These are phyloP conservation scores for Salix brachista DNA, from an alignment of 345 rosid genomes.

Conservation along the genomic window DNA sequence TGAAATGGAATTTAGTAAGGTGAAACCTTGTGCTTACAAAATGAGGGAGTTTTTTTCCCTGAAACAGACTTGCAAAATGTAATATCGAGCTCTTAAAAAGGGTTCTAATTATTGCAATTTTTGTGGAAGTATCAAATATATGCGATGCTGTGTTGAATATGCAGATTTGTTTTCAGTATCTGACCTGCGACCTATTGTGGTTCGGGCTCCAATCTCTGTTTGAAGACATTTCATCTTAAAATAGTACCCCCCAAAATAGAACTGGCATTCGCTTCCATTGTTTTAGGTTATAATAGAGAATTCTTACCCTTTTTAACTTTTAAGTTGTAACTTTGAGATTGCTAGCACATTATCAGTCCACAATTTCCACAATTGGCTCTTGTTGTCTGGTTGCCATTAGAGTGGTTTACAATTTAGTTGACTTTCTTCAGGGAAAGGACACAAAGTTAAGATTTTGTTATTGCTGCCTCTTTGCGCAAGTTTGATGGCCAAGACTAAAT, in stretches of 20 bases:
- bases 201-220: neutral
- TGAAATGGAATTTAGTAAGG: neutral
- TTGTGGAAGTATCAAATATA: neutral
- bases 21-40: neutral
- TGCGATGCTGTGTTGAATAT: neutral
- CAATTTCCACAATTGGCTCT: neutral
- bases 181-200: neutral
- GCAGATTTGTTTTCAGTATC: neutral
- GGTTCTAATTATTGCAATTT: neutral
- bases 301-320: neutral
- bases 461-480: neutral
- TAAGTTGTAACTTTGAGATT: neutral
- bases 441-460: neutral
- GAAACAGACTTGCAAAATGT: neutral
- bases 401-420: no score
- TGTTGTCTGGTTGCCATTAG: neutral
- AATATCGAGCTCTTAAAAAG: neutral
- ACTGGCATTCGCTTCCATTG: neutral
- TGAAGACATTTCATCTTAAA: neutral
- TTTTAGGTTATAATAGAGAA: neutral
- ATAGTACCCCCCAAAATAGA: neutral
- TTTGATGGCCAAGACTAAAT: neutral
- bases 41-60: neutral
- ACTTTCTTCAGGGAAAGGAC: neutral
- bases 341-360: neutral